Conservation (phyloP, 805 yeast genomes). For the Myxozyma vanderwaltii region DNA sequence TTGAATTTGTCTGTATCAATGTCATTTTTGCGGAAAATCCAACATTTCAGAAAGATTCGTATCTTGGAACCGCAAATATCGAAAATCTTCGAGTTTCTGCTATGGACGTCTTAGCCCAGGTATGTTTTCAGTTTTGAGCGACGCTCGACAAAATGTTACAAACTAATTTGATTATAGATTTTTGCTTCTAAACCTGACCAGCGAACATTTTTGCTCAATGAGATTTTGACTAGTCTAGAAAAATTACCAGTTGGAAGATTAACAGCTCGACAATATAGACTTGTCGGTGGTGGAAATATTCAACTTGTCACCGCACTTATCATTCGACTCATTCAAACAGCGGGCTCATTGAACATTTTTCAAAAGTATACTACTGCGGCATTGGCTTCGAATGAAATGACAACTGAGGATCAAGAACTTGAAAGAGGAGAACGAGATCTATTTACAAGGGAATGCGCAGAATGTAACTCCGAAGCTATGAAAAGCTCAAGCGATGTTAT, state of each 20-base stretch:
- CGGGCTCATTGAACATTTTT: conserved; percentile 37
- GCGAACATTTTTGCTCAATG: conserved; percentile 61
- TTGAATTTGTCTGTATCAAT: conserved; percentile 56
- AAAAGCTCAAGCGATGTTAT: conserved; percentile 32
- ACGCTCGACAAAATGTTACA: background rate
- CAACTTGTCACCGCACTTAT: conserved; percentile 54
- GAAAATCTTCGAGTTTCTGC: conserved; percentile 40
- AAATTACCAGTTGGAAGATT: conserved; percentile 52
- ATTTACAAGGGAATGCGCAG: conserved; percentile 18
- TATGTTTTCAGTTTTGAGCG: background rate
- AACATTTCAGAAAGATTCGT: conserved; percentile 36
- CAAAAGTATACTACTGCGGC: background rate
- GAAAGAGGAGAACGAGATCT: conserved; percentile 10
- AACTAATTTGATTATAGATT: conserved; percentile 24
- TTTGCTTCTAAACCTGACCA: conserved; percentile 49
- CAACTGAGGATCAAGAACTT: conserved; percentile 19
- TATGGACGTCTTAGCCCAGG: conserved; percentile 34
- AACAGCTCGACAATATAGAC: conserved; percentile 48
- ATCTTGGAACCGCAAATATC: conserved; percentile 36
- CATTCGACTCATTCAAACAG: conserved; percentile 49
- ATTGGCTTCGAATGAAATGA: background rate
- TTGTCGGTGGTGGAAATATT: conserved; percentile 51
- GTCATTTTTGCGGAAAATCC: conserved; percentile 48
- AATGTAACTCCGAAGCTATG: conserved; percentile 26
- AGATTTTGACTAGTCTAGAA: conserved; percentile 56